Evolutionary conservation across 257 asterid genomes (phyloP), one percentile per base, ranked within the genome.

Genomic region (Rehmannia glutinosa): DNA sequence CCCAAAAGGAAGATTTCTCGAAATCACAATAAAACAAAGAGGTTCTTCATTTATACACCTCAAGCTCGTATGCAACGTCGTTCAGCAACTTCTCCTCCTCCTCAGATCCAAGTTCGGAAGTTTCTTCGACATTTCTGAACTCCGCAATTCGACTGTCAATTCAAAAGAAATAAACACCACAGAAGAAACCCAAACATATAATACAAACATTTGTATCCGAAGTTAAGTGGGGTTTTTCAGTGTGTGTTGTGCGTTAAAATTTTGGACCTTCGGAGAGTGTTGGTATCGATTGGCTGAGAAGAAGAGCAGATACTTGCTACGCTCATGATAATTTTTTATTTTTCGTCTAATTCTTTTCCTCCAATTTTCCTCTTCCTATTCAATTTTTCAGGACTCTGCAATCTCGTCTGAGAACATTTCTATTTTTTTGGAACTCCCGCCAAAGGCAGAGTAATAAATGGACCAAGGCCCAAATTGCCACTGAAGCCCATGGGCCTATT

Each of bases 61-160:
- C 82, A 54, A 92, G 71, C 74, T 85, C 83, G 35, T 42, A 39
- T 16, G 80, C 82, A 49, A 66, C 71, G 35, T 73, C 75, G 45
- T 78, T 72, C 52, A 76, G 57, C 36, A 73, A 65, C 63, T 78
- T 70, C 70, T 79, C 81, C 77, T 57, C 66, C 47, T 75, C 90
- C 45, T 59, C 73, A 9, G 73, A 57, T 62, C 64, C 58, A 16
- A 62, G 28, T 58, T 69, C 75, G 3, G 65, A 43, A 35, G 27
- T 43, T 24, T 52, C 74, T 30, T 65, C 80, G 19, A 75, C 49
- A 66, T 57, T 75, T 62, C 80, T 75, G 59, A 91, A 92, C 79
- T 86, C 91, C 77, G 49, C 69, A 64, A 86, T 77, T 64, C 85
- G 84, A 73, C 95, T 83, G 81, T 13, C n/a, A 36, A 39, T 43